phyloP scores from a whole-genome alignment of 345 rosid species.

The Lumnitzera littorea region DNA sequence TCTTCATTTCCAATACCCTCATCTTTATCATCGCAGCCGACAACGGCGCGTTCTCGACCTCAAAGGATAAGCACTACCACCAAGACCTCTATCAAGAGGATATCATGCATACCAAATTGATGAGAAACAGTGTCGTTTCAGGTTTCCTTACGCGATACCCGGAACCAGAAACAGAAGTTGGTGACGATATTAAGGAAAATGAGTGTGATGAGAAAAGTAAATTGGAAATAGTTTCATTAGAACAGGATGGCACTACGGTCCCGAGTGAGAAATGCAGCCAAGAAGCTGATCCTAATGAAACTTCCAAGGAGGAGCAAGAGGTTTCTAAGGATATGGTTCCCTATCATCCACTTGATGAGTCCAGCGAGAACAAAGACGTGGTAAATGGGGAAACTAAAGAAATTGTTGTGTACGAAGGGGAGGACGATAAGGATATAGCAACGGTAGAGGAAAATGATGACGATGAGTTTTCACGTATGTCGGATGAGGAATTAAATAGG shows the following conservation, averaged over 20 bases:
- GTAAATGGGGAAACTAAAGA: background rate
- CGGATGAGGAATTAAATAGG: constrained; percentile 60
- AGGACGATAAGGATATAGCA: background rate
- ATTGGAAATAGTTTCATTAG: no score
- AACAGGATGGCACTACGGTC: no score
- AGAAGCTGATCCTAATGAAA: no score
- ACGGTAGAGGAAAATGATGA: constrained; percentile 15
- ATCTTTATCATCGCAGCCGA: constrained; percentile 57
- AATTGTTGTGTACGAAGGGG: constrained; percentile 2
- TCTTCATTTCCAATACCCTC: constrained; percentile 57
- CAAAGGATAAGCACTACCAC: constrained; percentile 14
- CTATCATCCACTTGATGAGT: background rate
- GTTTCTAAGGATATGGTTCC: background rate
- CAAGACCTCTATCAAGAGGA: constrained; percentile 28
- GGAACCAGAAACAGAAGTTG: background rate
- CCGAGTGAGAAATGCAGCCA: no score
- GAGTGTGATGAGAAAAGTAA: background rate
- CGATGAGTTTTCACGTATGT: constrained; percentile 55
- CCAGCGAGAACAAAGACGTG: background rate
- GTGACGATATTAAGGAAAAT: background rate
- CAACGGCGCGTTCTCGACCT: constrained; percentile 42
- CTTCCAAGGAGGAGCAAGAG: no score
- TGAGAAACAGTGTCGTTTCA: no score
- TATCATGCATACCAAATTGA: constrained; percentile 4
- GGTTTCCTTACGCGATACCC: background rate